Evolutionary conservation across 2,329 filamentous ascomycete species (phyloP).

Genomic region (Didymellaceae sp.): DNA sequence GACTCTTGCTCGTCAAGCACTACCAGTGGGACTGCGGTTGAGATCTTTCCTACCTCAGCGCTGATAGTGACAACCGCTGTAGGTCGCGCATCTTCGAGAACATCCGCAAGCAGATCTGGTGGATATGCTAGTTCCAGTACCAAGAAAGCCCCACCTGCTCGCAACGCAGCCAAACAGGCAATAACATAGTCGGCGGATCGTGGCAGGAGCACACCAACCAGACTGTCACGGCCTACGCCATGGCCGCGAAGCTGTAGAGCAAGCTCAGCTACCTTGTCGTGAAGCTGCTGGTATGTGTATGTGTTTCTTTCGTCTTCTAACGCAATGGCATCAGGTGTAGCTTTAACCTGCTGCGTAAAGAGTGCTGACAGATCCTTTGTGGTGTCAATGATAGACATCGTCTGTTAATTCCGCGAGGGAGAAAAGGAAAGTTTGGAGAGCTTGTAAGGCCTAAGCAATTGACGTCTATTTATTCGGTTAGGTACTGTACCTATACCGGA

Average conservation of each 20-base stretch:
- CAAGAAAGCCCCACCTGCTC: slow-evolving; percentile 79
- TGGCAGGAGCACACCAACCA: slow-evolving; percentile 77
- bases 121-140: slow-evolving; percentile 83
- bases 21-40: slow-evolving; percentile 67
- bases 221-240: slow-evolving; percentile 73
- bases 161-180: slow-evolving; percentile 76
- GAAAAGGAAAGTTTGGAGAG: slow-evolving; percentile 1
- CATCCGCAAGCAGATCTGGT: slow-evolving; percentile 73
- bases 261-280: slow-evolving; percentile 70
- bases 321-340: slow-evolving; percentile 72
- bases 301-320: slow-evolving; percentile 72
- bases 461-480: slow-evolving; percentile 30
- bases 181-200: slow-evolving; percentile 81
- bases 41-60: slow-evolving; percentile 70
- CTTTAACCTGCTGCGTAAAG: slow-evolving; percentile 71
- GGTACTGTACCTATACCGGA: slow-evolving; percentile 22
- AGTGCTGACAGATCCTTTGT: slow-evolving; percentile 75
- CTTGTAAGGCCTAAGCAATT: slow-evolving; percentile 15
- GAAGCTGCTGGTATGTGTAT: slow-evolving; percentile 76
- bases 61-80: slow-evolving; percentile 72
- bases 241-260: slow-evolving; percentile 68
- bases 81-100: slow-evolving; percentile 76
- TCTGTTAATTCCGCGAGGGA: slow-evolving; percentile 20
- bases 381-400: slow-evolving; percentile 72
- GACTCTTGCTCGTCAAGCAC: slow-evolving; percentile 61